phyloP scores from a whole-genome alignment of 2,329 filamentous ascomycete species.

The Samsoniella hepiali region DNA sequence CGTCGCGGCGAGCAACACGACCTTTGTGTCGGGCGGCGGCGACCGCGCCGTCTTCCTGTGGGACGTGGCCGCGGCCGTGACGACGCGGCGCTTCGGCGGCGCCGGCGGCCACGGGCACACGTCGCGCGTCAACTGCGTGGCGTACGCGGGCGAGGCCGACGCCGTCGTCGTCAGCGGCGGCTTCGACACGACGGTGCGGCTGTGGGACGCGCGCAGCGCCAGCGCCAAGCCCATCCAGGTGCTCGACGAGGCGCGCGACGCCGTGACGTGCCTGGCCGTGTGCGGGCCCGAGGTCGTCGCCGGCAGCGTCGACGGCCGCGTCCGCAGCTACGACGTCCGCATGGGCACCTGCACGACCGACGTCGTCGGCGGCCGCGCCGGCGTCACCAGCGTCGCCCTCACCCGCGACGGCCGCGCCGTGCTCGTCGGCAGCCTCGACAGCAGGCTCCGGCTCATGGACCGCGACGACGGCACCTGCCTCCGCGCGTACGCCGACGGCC shows the following conservation, averaged over 20 bases:
- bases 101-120: constrained; percentile 58
- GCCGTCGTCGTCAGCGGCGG: constrained; percentile 68
- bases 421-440: constrained; percentile 73
- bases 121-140: constrained; percentile 72
- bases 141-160: constrained; percentile 74
- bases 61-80: constrained; percentile 82
- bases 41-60: constrained; percentile 90
- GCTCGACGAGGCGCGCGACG: constrained; percentile 69
- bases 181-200: constrained; percentile 70
- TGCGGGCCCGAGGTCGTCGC: constrained; percentile 59
- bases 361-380: constrained; percentile 60
- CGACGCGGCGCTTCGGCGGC: constrained; percentile 68
- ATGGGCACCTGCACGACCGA: constrained; percentile 70
- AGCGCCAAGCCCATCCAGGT: constrained; percentile 66
- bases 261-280: constrained; percentile 52
- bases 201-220: constrained; percentile 66
- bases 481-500: constrained; percentile 62
- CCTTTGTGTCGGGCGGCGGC: constrained; percentile 83
- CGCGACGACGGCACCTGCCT: constrained; percentile 69
- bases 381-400: constrained; percentile 71
- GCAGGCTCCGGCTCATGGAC: constrained; percentile 76
- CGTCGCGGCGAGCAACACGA: constrained; percentile 73
- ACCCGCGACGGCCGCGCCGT: constrained; percentile 71
- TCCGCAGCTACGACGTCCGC: constrained; percentile 78
- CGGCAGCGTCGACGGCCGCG: constrained; percentile 80